These are phyloP conservation scores for Hanseniaspora vineae DNA, from an alignment of 805 yeast genomes.

Conservation along the genomic window DNA sequence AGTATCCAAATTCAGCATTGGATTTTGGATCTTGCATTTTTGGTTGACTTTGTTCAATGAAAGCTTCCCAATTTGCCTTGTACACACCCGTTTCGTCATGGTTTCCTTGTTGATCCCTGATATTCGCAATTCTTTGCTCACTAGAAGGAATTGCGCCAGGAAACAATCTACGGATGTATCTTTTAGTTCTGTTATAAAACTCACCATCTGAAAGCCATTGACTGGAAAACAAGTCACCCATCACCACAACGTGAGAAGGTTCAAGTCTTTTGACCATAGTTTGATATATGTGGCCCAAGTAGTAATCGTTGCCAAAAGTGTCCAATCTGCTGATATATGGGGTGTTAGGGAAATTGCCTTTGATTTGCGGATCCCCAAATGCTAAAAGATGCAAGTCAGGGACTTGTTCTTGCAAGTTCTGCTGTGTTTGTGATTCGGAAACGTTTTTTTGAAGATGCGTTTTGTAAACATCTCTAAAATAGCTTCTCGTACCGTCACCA, in stretches of 20 bases:
- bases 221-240: slow-evolving; percentile 87
- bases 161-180: slow-evolving; percentile 62
- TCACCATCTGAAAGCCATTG: slow-evolving; percentile 92
- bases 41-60: slow-evolving; percentile 15
- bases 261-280: slow-evolving; percentile 48
- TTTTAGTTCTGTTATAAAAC: slow-evolving; percentile 62
- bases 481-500: slow-evolving; percentile 8
- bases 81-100: slow-evolving; percentile 19
- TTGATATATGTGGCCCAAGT: slow-evolving; percentile 68
- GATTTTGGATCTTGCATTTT: slow-evolving; percentile 14
- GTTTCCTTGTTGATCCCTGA: slow-evolving; percentile 10
- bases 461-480: slow-evolving; percentile 19
- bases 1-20: slow-evolving; percentile 37
- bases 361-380: slow-evolving; percentile 95
- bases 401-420: background rate
- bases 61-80: slow-evolving; percentile 15
- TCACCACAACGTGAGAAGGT: slow-evolving; percentile 75
- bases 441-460: slow-evolving; percentile 1
- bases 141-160: slow-evolving; percentile 51
- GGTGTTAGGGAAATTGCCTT: slow-evolving; percentile 70
- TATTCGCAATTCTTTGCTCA: slow-evolving; percentile 27
- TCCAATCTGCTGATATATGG: slow-evolving; percentile 66
- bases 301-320: slow-evolving; percentile 80
- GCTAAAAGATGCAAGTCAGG: slow-evolving; percentile 57
- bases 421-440: slow-evolving; percentile 6